Conservation (phyloP, 2,329 filamentous ascomycete genomes). For the Colletotrichum caudatum region DNA sequence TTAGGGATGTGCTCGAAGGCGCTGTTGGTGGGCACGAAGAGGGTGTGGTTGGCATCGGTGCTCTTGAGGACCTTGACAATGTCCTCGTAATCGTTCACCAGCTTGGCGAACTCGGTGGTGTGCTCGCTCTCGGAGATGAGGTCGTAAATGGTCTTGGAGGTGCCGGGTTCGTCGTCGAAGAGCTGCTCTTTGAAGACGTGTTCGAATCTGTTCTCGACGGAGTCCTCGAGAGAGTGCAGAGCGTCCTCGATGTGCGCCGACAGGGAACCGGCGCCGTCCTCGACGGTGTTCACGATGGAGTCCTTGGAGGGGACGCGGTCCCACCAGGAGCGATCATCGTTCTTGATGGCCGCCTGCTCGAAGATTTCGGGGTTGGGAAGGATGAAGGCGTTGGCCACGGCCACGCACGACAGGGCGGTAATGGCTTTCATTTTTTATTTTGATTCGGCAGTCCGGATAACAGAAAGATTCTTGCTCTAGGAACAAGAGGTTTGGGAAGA, state of each 20-base stretch:
- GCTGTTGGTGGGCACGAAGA: slow-evolving; percentile 83
- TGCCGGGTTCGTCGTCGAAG: slow-evolving; percentile 46
- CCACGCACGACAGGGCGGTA: slow-evolving; percentile 61
- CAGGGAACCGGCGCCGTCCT: slow-evolving; percentile 48
- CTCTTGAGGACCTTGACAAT: slow-evolving; percentile 80
- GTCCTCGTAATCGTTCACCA: slow-evolving; percentile 79
- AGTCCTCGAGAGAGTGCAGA: slow-evolving; percentile 50
- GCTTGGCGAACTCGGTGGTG: slow-evolving; percentile 80
- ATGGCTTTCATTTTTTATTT: slow-evolving; percentile 58
- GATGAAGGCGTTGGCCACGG: slow-evolving; percentile 63
- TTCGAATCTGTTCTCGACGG: slow-evolving; percentile 45
- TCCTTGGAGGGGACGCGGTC: slow-evolving; percentile 51
- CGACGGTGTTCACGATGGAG: slow-evolving; percentile 50
- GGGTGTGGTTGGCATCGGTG: slow-evolving; percentile 79
- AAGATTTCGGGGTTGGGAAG: slow-evolving; percentile 63
- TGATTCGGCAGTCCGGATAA: slow-evolving; percentile 3
- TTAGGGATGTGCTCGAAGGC: slow-evolving; percentile 76
- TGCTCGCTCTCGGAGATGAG: slow-evolving; percentile 80
- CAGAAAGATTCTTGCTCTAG: not conserved
- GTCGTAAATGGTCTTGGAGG: slow-evolving; percentile 80
- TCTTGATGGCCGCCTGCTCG: slow-evolving; percentile 54
- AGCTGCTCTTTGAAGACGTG: slow-evolving; percentile 39
- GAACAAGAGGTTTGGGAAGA: slow-evolving; percentile 15
- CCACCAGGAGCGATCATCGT: slow-evolving; percentile 45
- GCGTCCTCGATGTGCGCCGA: slow-evolving; percentile 47